Conservation (phyloP, 225 moss, liverwort and hornwort species). For the Polytrichum commune region DNA sequence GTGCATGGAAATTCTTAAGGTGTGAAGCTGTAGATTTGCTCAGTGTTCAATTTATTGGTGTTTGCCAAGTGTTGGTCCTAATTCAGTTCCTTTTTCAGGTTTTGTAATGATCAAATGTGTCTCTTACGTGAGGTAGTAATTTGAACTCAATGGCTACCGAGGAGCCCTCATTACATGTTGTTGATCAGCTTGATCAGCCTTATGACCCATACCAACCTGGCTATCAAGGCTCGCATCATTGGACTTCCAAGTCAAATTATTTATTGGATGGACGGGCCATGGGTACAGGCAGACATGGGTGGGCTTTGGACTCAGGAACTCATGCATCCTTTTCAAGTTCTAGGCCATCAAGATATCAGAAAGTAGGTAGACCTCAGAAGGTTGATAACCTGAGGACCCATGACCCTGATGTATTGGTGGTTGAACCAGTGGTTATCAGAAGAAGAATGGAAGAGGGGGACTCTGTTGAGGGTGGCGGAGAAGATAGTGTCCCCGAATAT, state of each 20-base stretch:
- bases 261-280: constrained; percentile 8
- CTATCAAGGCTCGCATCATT: constrained; percentile 13
- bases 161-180: constrained; percentile 11
- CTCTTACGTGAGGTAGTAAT: not conserved
- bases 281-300: constrained; percentile 14
- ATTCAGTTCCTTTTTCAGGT: too few species aligned
- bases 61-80: too few species aligned
- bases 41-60: too few species aligned
- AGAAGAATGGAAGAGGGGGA: not conserved
- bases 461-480: not conserved
- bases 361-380: constrained; percentile 9
- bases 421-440: not conserved
- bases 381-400: not conserved
- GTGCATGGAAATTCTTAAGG: too few species aligned
- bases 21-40: too few species aligned
- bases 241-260: constrained; percentile 6
- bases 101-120: not conserved
- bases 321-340: constrained; percentile 7
- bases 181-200: constrained; percentile 20
- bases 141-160: constrained; percentile 22
- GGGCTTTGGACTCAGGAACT: constrained; percentile 19
- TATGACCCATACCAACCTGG: constrained; percentile 20
- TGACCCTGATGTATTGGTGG: not conserved
- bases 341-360: constrained; percentile 6
- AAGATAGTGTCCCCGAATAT: not conserved